Evolutionary conservation across 768 basidiomycete species (phyloP).

Genomic region (Sporobolomyces pararoseus): DNA sequence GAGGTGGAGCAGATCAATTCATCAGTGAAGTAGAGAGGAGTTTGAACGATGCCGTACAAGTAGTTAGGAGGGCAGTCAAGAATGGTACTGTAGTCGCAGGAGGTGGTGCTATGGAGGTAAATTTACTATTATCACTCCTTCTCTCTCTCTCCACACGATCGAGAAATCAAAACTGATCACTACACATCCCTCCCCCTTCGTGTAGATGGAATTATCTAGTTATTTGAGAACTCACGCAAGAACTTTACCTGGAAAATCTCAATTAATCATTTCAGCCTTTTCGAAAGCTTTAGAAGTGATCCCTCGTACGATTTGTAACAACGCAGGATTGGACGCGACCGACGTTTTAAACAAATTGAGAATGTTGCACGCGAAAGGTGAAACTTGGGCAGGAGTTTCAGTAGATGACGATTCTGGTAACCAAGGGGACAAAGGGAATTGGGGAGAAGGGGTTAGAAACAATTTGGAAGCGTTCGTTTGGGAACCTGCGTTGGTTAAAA

Average conservation of each 20-base stretch:
- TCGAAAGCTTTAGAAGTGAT: slow-evolving; percentile 97
- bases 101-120: slow-evolving; percentile 92
- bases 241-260: slow-evolving; percentile 90
- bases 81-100: slow-evolving; percentile 96
- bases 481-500: slow-evolving; percentile 93
- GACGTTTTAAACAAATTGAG: slow-evolving; percentile 95
- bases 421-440: slow-evolving; percentile 86
- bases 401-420: slow-evolving; percentile 63
- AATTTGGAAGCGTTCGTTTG: slow-evolving; percentile 98
- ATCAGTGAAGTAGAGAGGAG: slow-evolving; percentile 97
- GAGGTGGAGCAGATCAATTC: slow-evolving; percentile 97
- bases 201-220: slow-evolving; percentile 98
- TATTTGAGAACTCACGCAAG: slow-evolving; percentile 84
- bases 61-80: slow-evolving; percentile 94
- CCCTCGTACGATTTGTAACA: slow-evolving; percentile 96
- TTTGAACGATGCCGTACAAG: slow-evolving; percentile 98
- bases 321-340: slow-evolving; percentile 94
- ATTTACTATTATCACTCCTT: slow-evolving; percentile 18
- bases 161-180: too few relatives aligned
- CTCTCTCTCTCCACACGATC: too few relatives aligned
- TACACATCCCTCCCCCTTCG: too few relatives aligned
- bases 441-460: slow-evolving; percentile 71
- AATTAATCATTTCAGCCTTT: slow-evolving; percentile 88
- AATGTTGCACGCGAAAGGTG: slow-evolving; percentile 87
- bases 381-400: slow-evolving; percentile 85